Evolutionary conservation across 2,329 filamentous ascomycete species (phyloP), one percentile per base, ranked within the genome.

Genomic region (Stagonosporopsis rhizophila): DNA sequence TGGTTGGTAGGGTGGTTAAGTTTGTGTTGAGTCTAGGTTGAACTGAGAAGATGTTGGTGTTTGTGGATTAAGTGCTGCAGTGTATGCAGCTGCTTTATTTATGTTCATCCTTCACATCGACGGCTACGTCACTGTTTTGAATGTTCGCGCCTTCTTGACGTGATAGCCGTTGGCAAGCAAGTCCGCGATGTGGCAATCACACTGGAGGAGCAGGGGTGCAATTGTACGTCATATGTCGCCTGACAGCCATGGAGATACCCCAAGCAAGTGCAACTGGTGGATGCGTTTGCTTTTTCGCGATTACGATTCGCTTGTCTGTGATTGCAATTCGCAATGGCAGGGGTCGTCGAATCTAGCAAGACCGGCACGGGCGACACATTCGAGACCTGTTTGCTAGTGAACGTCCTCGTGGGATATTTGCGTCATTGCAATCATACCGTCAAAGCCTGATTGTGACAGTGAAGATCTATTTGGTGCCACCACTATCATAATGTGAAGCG

Each of bases 81-180:
- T n/a, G 22, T 23, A 9, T 14, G 37, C 45, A 45, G 39, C 46
- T 22, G 30, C 39, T 57, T 52, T 61, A 70, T 72, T 71, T 69
- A 64, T 69, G 59, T 50, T 17, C 38, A 41, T 34, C n/a, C 5
- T 2, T 8, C 22, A 42, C 28, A 25, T 20, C 28, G 17, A 28
- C 30, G 52, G 35, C 56, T 70, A 71, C 68, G 68, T 72, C 69
- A 72, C 20, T 20, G 20, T 1, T 70, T 35, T 17, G 44, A 28
- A 46, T 41, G 27, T 40, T 51, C 60, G 56, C 48, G 32, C 52
- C 49, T 52, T 44, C 53, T 28, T 42, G 46, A 34, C 20, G 28
- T 46, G 50, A 44, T 46, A 41, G 51, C 46, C 57, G 55, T 46
- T 54, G 49, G 41, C 52, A 46, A 37, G 30, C 52, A 49, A 38